Conservation (phyloP, 73 alveolate species). For the Breviolum minutum region DNA sequence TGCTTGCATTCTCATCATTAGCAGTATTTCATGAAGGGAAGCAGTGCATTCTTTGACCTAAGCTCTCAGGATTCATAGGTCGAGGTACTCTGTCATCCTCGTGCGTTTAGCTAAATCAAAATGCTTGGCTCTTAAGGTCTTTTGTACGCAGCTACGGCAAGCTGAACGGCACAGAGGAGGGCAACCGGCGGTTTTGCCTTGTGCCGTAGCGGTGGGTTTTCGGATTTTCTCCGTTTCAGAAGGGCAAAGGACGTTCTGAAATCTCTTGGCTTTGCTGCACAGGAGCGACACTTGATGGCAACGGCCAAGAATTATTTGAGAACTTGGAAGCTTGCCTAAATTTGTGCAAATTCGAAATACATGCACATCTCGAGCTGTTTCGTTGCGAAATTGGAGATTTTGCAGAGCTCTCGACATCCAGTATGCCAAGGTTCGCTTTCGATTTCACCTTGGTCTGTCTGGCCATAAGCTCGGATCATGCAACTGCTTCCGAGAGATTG, state of each 20-base stretch:
- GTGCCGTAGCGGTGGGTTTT: too few relatives aligned
- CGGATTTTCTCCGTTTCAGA: too few relatives aligned
- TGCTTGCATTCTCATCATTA: too few relatives aligned
- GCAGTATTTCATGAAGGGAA: too few relatives aligned
- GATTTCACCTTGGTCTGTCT: constrained; percentile 64
- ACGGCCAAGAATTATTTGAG: constrained; percentile 15
- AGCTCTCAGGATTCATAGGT: too few relatives aligned
- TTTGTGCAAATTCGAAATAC: background rate
- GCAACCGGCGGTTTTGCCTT: background rate
- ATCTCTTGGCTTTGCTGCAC: background rate
- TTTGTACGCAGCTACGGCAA: constrained; percentile 49
- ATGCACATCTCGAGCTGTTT: too few relatives aligned
- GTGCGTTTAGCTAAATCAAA: background rate
- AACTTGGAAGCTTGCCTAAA: constrained; percentile 17
- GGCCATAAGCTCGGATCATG: constrained; percentile 7
- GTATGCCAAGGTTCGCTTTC: constrained; percentile 27
- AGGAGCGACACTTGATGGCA: constrained; percentile 48
- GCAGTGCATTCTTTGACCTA: too few relatives aligned
- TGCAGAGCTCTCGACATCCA: too few relatives aligned
- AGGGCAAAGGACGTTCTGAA: too few relatives aligned
- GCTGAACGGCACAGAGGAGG: constrained; percentile 74
- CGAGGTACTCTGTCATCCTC: too few relatives aligned
- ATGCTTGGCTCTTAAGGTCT: constrained; percentile 21
- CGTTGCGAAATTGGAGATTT: too few relatives aligned
- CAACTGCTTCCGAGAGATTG: background rate